Evolutionary conservation across 345 rosid species (phyloP).

Genomic region (Leavenworthia alabamica): DNA sequence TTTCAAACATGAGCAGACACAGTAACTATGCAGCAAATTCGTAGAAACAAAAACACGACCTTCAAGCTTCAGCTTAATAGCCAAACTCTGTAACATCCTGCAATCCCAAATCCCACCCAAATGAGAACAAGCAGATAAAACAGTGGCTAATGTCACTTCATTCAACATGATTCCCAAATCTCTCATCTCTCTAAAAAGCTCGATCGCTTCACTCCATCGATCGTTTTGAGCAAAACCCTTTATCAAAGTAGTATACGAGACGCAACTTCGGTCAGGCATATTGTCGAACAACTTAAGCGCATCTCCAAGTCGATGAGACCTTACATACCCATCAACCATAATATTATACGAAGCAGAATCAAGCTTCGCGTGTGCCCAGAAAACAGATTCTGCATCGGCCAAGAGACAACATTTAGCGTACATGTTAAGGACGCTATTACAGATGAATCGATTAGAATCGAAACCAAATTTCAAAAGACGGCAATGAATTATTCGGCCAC

Average conservation of each 20-base stretch:
- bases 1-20: constrained; percentile 42
- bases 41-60: constrained; percentile 52
- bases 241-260: constrained; percentile 60
- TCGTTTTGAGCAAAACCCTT: constrained; percentile 53
- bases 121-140: constrained; percentile 50
- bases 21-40: constrained; percentile 64
- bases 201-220: constrained; percentile 44
- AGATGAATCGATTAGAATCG: constrained; percentile 50
- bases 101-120: constrained; percentile 50
- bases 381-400: constrained; percentile 46
- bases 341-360: constrained; percentile 61
- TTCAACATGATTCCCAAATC: constrained; percentile 39
- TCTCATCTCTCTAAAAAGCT: constrained; percentile 57
- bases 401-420: constrained; percentile 59
- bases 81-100: constrained; percentile 57
- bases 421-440: constrained; percentile 67
- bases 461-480: constrained; percentile 48
- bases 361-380: constrained; percentile 23
- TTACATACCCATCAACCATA: constrained; percentile 52
- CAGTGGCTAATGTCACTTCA: constrained; percentile 53
- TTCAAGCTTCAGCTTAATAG: constrained; percentile 40
- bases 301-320: constrained; percentile 39
- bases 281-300: constrained; percentile 55
- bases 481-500: constrained; percentile 52
- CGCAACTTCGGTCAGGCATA: constrained; percentile 56